Percentiles rank a stretch among this genome's conserved stretches.
These are phyloP conservation scores for Forsythia suspensa DNA, from an alignment of 257 asterid species.

Conservation along the genomic window DNA sequence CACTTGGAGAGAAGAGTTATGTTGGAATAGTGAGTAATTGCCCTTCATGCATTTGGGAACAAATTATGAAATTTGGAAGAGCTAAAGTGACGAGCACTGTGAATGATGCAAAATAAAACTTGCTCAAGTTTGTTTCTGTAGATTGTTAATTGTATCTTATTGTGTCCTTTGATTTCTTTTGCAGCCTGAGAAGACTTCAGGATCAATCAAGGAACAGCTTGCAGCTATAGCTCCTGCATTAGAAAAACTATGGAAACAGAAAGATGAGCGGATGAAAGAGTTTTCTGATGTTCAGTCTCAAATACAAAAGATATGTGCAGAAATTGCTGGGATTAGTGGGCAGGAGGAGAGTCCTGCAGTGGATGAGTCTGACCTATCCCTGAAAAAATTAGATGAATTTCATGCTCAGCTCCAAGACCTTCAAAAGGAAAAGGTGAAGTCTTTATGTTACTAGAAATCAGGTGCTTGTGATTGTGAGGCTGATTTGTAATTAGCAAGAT, in stretches of 20 bases:
- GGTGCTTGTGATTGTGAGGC: conserved; percentile 8
- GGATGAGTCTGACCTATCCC: conserved; percentile 82
- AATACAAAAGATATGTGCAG: conserved; percentile 77
- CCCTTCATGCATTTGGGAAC: conserved; percentile 11
- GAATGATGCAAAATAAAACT: not conserved
- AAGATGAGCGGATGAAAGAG: conserved; percentile 81
- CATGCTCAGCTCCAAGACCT: conserved; percentile 87
- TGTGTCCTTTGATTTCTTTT: conserved; percentile 6
- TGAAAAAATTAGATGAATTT: conserved; percentile 77
- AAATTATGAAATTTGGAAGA: not conserved
- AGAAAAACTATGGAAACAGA: conserved; percentile 80
- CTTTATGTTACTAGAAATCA: conserved; percentile 14
- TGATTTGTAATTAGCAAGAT: conserved; percentile 6
- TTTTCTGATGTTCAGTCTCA: conserved; percentile 90
- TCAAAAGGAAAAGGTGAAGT: conserved; percentile 83
- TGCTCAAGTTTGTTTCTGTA: not conserved
- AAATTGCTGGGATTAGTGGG: conserved; percentile 73
- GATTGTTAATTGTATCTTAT: not conserved
- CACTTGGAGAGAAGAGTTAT: conserved; percentile 84
- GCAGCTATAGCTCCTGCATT: conserved; percentile 60
- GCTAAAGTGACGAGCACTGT: not conserved
- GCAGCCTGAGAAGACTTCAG: conserved; percentile 67
- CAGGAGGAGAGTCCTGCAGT: conserved; percentile 61
- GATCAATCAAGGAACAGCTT: conserved; percentile 76
- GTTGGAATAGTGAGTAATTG: conserved; percentile 63